A percentile compares a stretch with the other conserved stretches of the same genome.
These are phyloP conservation scores for Serendipita vermifera DNA, from an alignment of 768 basidiomycete species.

Conservation along the genomic window DNA sequence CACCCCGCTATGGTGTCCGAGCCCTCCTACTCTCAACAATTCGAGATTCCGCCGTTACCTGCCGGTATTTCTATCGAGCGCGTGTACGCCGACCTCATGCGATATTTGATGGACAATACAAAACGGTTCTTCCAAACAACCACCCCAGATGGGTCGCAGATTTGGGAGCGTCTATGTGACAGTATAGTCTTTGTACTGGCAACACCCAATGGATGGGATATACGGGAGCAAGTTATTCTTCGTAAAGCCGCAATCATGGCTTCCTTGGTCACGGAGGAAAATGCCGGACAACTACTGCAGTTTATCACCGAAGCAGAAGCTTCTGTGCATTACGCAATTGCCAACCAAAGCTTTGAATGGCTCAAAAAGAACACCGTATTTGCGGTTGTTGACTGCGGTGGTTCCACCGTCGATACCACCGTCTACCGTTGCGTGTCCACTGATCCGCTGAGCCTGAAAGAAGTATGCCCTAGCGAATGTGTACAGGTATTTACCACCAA, in stretches of 20 bases:
- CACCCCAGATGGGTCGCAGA: conserved; percentile 9
- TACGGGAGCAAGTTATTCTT: conserved; percentile 32
- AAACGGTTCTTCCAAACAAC: conserved; percentile 31
- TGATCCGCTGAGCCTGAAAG: not conserved
- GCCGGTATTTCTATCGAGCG: conserved; percentile 30
- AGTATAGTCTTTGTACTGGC: conserved; percentile 32
- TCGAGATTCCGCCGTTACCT: conserved; percentile 32
- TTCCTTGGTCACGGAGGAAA: conserved; percentile 26
- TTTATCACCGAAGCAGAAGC: conserved; percentile 45
- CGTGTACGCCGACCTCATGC: conserved; percentile 37
- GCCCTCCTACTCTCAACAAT: conserved; percentile 9
- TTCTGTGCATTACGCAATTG: conserved; percentile 36
- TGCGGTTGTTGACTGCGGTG: conserved; percentile 45
- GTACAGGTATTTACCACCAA: not conserved
- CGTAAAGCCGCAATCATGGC: conserved; percentile 33
- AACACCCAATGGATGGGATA: conserved; percentile 39
- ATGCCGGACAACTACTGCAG: conserved; percentile 28
- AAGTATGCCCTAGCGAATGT: conserved; percentile 1
- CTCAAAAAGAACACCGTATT: conserved; percentile 19
- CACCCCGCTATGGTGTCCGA: not conserved
- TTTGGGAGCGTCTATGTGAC: conserved; percentile 5
- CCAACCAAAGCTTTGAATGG: conserved; percentile 23
- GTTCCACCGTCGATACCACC: conserved; percentile 49
- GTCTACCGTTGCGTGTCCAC: conserved; percentile 31
- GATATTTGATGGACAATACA: conserved; percentile 34